A percentile compares a stretch with the other conserved stretches of the same genome.
These are phyloP conservation scores for Flaveria sonorensis DNA, from an alignment of 129 eudicot genomes.

Conservation along the genomic window DNA sequence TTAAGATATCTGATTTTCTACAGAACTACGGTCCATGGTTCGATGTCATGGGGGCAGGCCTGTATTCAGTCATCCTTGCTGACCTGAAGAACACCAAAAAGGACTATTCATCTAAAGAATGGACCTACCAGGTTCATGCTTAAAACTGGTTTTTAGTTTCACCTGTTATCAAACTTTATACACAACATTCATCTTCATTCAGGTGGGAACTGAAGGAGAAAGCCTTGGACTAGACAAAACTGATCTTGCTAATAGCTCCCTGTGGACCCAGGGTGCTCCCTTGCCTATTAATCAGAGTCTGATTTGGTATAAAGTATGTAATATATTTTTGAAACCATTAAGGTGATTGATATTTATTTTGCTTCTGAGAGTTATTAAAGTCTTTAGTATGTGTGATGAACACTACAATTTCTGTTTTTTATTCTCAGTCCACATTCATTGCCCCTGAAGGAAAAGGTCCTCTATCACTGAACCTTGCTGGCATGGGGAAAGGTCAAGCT, in stretches of 20 bases:
- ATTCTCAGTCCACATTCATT: slow-evolving; percentile 49
- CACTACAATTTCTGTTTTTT: slow-evolving; percentile 13
- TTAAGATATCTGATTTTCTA: background rate
- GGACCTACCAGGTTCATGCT: slow-evolving; percentile 73
- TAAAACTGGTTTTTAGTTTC: background rate
- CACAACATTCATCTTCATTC: slow-evolving; percentile 20
- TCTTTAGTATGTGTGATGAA: background rate
- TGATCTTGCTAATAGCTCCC: slow-evolving; percentile 60
- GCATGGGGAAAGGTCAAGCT: slow-evolving; percentile 86
- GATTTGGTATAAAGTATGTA: slow-evolving; percentile 77
- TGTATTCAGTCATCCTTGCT: slow-evolving; percentile 52
- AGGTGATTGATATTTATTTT: no score
- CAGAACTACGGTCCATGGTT: slow-evolving; percentile 95
- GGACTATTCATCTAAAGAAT: slow-evolving; percentile 55
- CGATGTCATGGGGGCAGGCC: slow-evolving; percentile 69
- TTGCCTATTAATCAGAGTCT: slow-evolving; percentile 54
- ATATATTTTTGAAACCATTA: background rate
- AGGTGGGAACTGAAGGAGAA: slow-evolving; percentile 89
- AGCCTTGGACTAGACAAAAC: slow-evolving; percentile 61
- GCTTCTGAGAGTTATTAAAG: no score
- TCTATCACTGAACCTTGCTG: slow-evolving; percentile 57
- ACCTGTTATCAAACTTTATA: background rate
- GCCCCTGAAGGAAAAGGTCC: slow-evolving; percentile 80
- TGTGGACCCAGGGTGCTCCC: slow-evolving; percentile 55
- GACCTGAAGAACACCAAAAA: slow-evolving; percentile 45